phyloP scores from a whole-genome alignment of 2,329 filamentous ascomycete species.

The Capronia epimyces region DNA sequence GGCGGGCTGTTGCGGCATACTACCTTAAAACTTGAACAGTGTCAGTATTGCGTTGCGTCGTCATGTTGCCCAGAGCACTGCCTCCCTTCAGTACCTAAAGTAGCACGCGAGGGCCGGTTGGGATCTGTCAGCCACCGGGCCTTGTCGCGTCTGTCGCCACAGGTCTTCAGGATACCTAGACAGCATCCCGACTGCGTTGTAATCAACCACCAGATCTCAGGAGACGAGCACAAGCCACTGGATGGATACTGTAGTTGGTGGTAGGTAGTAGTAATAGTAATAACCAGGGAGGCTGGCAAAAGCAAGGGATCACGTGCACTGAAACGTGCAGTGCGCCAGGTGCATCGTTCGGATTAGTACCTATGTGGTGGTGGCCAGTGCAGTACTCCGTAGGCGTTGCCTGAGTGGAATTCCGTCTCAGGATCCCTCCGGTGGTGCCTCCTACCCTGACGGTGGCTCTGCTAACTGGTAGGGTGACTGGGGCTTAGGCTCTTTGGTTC shows the following conservation, averaged over 20 bases:
- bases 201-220: neutral
- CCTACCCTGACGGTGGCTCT: neutral
- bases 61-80: constrained; percentile 6
- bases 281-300: neutral
- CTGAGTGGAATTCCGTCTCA: neutral
- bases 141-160: neutral
- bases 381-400: neutral
- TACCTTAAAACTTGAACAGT: neutral
- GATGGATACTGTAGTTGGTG: neutral
- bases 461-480: too few species aligned
- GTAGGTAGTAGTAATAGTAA: neutral
- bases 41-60: neutral
- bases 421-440: neutral
- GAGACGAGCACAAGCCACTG: too few species aligned
- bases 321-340: too few species aligned
- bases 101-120: neutral
- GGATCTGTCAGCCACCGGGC: constrained; percentile 2
- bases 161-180: neutral
- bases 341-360: too few species aligned
- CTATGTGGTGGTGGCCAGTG: neutral
- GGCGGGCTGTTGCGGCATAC: neutral
- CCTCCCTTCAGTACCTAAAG: neutral
- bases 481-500: neutral
- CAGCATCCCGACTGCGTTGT: neutral
- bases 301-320: constrained; percentile 1